Evolutionary conservation across 2,329 filamentous ascomycete genomes (phyloP).

Genomic region (Aureobasidium subglaciale): DNA sequence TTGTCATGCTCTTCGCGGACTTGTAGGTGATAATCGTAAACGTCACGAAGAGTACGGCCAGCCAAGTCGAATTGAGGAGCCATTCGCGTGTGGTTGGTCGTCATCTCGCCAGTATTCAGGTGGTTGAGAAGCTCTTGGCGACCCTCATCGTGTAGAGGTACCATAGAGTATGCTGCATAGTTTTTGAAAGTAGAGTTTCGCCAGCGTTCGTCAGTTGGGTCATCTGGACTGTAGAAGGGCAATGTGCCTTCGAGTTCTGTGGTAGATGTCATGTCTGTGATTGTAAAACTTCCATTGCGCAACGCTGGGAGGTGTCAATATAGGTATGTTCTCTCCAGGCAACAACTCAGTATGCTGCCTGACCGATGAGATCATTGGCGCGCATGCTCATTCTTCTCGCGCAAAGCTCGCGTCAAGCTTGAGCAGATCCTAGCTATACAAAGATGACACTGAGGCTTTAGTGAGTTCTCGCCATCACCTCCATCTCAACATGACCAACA

Average conservation of each 20-base stretch:
- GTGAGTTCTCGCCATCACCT: not conserved
- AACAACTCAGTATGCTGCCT: not conserved
- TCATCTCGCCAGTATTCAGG: not conserved
- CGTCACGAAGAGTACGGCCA: not conserved
- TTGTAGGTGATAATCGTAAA: slow-evolving; percentile 2
- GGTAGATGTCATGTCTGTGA: not conserved
- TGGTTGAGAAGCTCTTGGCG: not conserved
- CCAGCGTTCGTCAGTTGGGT: not conserved
- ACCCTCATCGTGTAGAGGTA: not conserved
- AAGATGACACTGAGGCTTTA: too few relatives aligned
- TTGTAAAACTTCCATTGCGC: not conserved
- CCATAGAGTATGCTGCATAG: not conserved
- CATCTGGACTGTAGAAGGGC: not conserved
- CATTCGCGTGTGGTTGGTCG: not conserved
- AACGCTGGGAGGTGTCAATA: not conserved
- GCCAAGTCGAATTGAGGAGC: not conserved
- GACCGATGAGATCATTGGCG: not conserved
- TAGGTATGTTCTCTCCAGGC: not conserved
- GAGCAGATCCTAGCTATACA: too few relatives aligned
- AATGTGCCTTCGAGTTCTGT: not conserved
- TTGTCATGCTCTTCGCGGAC: not conserved
- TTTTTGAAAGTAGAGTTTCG: too few relatives aligned
- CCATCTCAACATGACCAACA: not conserved
- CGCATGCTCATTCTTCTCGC: not conserved
- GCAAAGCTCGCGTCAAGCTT: not conserved